phyloP scores from a whole-genome alignment of 2,329 filamentous ascomycete genomes.

The Xylariaceae sp. region DNA sequence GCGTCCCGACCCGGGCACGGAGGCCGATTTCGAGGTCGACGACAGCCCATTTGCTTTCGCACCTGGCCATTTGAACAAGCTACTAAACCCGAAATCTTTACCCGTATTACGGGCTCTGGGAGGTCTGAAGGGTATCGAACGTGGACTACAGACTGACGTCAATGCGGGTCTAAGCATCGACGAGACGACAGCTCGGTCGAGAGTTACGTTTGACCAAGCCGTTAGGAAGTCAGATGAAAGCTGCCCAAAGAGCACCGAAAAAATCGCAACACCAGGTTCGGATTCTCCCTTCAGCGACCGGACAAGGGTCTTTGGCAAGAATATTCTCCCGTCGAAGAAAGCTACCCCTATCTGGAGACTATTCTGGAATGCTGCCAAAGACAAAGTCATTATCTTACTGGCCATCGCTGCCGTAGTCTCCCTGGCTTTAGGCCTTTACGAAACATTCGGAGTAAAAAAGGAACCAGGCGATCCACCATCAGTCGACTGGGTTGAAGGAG shows the following conservation, averaged over 20 bases:
- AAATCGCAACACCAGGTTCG: constrained; percentile 9
- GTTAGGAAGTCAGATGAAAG: constrained; percentile 21
- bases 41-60: constrained; percentile 71
- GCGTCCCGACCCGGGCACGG: constrained; percentile 65
- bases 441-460: constrained; percentile 50
- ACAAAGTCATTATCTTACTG: constrained; percentile 68
- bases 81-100: constrained; percentile 71
- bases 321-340: constrained; percentile 57
- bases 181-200: constrained; percentile 43
- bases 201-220: constrained; percentile 30
- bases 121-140: constrained; percentile 64
- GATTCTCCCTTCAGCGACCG: constrained; percentile 43
- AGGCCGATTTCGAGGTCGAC: constrained; percentile 63
- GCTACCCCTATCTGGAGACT: constrained; percentile 54
- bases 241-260: constrained; percentile 16
- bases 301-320: constrained; percentile 56
- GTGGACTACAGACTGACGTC: constrained; percentile 62
- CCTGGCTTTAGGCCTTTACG: constrained; percentile 65
- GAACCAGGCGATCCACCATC: constrained; percentile 36
- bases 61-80: constrained; percentile 68
- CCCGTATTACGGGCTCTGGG: constrained; percentile 67
- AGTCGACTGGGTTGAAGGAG: constrained; percentile 61
- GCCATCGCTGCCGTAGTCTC: constrained; percentile 66
- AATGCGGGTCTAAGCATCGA: constrained; percentile 64
- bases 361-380: constrained; percentile 68